A percentile compares a stretch with the other conserved stretches of the same genome.
These are phyloP conservation scores for Hypoxylon lenormandii DNA, from an alignment of 495 filamentous ascomycete species.

Conservation along the genomic window DNA sequence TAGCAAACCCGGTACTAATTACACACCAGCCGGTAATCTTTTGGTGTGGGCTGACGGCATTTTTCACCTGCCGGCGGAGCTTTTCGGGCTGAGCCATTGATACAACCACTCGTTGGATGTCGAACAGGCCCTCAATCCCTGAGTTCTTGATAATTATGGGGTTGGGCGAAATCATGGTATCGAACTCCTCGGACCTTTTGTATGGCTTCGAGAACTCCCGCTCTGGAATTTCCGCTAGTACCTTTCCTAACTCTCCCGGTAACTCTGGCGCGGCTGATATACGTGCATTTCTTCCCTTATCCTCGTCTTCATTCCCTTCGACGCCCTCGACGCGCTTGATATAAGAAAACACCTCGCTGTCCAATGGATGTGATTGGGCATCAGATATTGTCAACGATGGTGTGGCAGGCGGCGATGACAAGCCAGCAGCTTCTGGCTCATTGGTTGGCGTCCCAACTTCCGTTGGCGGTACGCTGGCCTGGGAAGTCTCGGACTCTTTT, in stretches of 20 bases:
- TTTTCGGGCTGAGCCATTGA: conserved; percentile 50
- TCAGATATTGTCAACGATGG: conserved; percentile 18
- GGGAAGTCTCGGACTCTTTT: conserved; percentile 10
- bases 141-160: conserved; percentile 57
- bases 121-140: conserved; percentile 57
- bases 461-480: conserved; percentile 18
- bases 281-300: neutral
- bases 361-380: conserved; percentile 8
- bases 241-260: conserved; percentile 23
- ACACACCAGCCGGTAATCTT: conserved; percentile 54
- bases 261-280: conserved; percentile 9
- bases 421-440: conserved; percentile 3
- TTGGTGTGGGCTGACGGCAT: conserved; percentile 46
- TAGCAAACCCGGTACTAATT: conserved; percentile 54
- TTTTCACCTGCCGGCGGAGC: conserved; percentile 50
- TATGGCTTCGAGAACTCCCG: conserved; percentile 25
- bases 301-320: neutral
- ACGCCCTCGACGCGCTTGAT: conserved; percentile 21
- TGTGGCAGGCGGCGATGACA: conserved; percentile 13
- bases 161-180: conserved; percentile 55
- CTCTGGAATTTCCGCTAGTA: conserved; percentile 33
- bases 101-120: conserved; percentile 58
- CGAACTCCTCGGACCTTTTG: conserved; percentile 20
- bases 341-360: conserved; percentile 31
- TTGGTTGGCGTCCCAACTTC: conserved; percentile 15